A percentile compares a stretch with the other conserved stretches of the same genome.
phyloP scores from a whole-genome alignment of 2,329 filamentous ascomycete genomes.

The Trichophaea hybrida region DNA sequence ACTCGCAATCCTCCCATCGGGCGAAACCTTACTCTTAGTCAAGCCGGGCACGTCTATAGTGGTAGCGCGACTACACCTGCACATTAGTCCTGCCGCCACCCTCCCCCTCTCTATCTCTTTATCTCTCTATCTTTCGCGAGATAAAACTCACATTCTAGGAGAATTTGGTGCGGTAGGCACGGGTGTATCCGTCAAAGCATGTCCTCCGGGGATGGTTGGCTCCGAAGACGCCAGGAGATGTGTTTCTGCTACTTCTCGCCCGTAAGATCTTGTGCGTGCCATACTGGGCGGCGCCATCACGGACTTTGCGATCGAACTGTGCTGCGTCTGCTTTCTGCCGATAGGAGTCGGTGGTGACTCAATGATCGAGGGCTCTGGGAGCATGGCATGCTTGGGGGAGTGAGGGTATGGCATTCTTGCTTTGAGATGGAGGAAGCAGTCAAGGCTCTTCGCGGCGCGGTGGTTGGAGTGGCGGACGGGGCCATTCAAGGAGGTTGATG shows the following conservation, averaged over 20 bases:
- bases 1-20: conserved; percentile 84
- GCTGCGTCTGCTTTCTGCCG: conserved; percentile 15
- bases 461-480: background rate
- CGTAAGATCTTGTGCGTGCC: background rate
- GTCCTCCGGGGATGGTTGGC: background rate
- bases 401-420: background rate
- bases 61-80: conserved; percentile 52
- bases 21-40: conserved; percentile 87
- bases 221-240: background rate
- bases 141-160: conserved; percentile 44
- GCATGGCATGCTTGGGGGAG: background rate
- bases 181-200: conserved; percentile 48
- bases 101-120: conserved; percentile 6
- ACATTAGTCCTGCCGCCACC: conserved; percentile 10
- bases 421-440: background rate
- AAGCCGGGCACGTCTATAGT: conserved; percentile 94
- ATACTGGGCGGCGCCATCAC: conserved; percentile 16
- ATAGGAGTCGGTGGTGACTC: background rate
- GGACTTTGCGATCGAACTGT: conserved; percentile 23
- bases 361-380: background rate
- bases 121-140: conserved; percentile 18
- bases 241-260: background rate
- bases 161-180: conserved; percentile 47
- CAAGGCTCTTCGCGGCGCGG: background rate
- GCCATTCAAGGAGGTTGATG: background rate